These are phyloP conservation scores for Mucor indicus DNA, from an alignment of 371 early-diverging fungal species.

Conservation along the genomic window DNA sequence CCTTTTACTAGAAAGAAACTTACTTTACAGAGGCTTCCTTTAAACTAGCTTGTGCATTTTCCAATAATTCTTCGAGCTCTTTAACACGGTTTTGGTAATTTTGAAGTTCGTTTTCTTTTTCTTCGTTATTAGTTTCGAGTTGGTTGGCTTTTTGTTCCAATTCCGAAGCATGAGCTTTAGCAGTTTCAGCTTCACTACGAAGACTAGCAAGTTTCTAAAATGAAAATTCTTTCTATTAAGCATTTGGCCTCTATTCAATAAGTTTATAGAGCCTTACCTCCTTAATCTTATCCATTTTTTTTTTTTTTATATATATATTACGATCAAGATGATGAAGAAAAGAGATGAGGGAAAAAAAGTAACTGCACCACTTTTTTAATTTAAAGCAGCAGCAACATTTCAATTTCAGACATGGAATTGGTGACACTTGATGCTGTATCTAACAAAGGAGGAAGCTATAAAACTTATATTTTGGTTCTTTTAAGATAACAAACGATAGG, in stretches of 20 bases:
- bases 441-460: no score
- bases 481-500: no score
- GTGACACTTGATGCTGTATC: no score
- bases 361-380: no score
- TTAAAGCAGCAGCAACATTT: no score
- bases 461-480: no score
- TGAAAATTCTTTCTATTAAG: no score
- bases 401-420: no score
- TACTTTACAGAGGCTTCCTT: slow-evolving; percentile 66
- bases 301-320: no score
- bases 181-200: slow-evolving; percentile 68
- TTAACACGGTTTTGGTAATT: slow-evolving; percentile 59
- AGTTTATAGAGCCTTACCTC: slow-evolving; percentile 15
- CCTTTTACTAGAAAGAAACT: no score
- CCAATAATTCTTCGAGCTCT: slow-evolving; percentile 64
- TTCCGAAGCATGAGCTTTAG: slow-evolving; percentile 61
- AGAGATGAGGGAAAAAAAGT: neutral
- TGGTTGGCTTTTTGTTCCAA: slow-evolving; percentile 58
- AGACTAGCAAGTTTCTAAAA: slow-evolving; percentile 71
- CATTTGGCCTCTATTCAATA: neutral
- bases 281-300: slow-evolving; percentile 36
- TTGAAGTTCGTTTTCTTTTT: slow-evolving; percentile 69
- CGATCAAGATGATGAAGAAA: slow-evolving; percentile 1
- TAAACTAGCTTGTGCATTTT: slow-evolving; percentile 61
- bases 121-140: slow-evolving; percentile 50